Evolutionary conservation across 345 rosid species (phyloP).

Genomic region (Aquilaria yunnanensis): DNA sequence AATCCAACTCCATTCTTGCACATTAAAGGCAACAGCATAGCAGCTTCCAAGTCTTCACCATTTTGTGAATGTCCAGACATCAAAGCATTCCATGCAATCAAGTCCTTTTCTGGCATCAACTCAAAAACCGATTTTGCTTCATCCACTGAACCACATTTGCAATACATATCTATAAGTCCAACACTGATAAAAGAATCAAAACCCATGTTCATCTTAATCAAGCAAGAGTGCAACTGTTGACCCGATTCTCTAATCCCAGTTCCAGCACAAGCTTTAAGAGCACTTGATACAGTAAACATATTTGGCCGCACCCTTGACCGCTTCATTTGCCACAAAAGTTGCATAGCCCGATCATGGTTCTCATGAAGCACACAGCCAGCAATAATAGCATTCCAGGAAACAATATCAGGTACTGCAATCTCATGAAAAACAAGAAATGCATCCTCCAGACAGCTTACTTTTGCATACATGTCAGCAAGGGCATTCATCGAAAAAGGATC

Average conservation of each 20-base stretch:
- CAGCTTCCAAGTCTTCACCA: slow-evolving; percentile 39
- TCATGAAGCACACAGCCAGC: slow-evolving; percentile 53
- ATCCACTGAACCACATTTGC: slow-evolving; percentile 31
- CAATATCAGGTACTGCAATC: slow-evolving; percentile 44
- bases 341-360: slow-evolving; percentile 28
- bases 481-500: slow-evolving; percentile 53
- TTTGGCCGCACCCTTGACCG: slow-evolving; percentile 35
- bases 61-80: slow-evolving; percentile 50
- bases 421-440: slow-evolving; percentile 34
- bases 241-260: slow-evolving; percentile 32
- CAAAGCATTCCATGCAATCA: slow-evolving; percentile 54
- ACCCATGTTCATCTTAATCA: slow-evolving; percentile 36
- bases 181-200: slow-evolving; percentile 42
- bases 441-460: slow-evolving; percentile 38
- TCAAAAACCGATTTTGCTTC: slow-evolving; percentile 37
- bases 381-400: slow-evolving; percentile 63
- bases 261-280: slow-evolving; percentile 50
- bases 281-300: slow-evolving; percentile 48
- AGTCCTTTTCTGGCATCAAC: slow-evolving; percentile 36
- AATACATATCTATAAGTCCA: slow-evolving; percentile 57
- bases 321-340: slow-evolving; percentile 34
- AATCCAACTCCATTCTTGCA: slow-evolving; percentile 31
- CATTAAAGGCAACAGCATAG: slow-evolving; percentile 38
- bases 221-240: slow-evolving; percentile 40
- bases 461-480: slow-evolving; percentile 68